Evolutionary conservation across 1,139 yeast genomes (phyloP).

Genomic region (Taphrina populina): DNA sequence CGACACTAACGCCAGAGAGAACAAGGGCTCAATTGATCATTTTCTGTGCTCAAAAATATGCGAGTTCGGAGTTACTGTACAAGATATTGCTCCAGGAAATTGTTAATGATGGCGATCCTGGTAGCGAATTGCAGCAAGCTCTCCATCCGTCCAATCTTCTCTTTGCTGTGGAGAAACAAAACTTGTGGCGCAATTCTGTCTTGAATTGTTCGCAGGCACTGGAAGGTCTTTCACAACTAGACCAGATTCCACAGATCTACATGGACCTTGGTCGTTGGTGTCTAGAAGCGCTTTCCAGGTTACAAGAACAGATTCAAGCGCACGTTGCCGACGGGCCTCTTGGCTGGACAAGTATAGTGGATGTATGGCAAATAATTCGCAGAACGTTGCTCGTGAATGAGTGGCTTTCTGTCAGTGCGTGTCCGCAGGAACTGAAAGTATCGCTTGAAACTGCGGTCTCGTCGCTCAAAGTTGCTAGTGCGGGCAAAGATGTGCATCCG

Average conservation of each 20-base stretch:
- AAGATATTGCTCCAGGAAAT: background rate
- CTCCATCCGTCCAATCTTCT: slow-evolving; percentile 16
- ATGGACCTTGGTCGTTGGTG: background rate
- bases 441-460: too few species aligned
- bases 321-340: slow-evolving; percentile 8
- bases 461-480: background rate
- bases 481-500: slow-evolving; percentile 1
- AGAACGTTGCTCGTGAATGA: slow-evolving; percentile 6
- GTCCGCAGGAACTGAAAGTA: too few species aligned
- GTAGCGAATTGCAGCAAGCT: background rate
- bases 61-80: background rate
- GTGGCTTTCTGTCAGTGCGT: background rate
- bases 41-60: background rate
- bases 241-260: background rate
- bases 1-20: slow-evolving; percentile 2
- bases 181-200: slow-evolving; percentile 25
- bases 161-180: slow-evolving; percentile 25
- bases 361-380: slow-evolving; percentile 7
- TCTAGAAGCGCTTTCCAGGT: background rate
- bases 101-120: background rate
- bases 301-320: background rate
- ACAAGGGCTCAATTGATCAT: background rate
- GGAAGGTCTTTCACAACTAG: background rate
- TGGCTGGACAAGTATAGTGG: slow-evolving; percentile 14
- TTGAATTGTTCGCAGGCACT: slow-evolving; percentile 19